These are phyloP conservation scores for Acidomyces sp. DNA, from an alignment of 495 filamentous ascomycete species.

Conservation along the genomic window DNA sequence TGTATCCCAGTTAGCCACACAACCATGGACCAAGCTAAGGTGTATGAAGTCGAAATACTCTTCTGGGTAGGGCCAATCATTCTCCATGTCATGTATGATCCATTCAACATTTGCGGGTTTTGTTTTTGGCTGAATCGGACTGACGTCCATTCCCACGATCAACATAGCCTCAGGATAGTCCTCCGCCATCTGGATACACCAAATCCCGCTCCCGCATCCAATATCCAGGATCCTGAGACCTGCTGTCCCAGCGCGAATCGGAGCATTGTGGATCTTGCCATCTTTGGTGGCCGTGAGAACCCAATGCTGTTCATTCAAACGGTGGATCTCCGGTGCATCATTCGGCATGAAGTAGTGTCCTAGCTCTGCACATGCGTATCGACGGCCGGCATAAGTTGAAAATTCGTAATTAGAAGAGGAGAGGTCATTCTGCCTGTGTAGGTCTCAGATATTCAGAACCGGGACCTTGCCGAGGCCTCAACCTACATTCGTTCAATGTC, in stretches of 20 bases:
- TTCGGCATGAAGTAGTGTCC: slow-evolving; percentile 15
- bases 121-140: slow-evolving; percentile 23
- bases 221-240: slow-evolving; percentile 27
- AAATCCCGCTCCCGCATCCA: slow-evolving; percentile 22
- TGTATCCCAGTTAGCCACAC: slow-evolving; percentile 24
- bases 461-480: no score
- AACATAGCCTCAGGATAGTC: slow-evolving; percentile 7
- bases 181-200: slow-evolving; percentile 11
- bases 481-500: no score
- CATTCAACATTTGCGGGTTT: slow-evolving; percentile 25
- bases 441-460: no score
- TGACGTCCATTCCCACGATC: slow-evolving; percentile 24
- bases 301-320: slow-evolving; percentile 26
- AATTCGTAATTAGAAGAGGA: slow-evolving; percentile 6
- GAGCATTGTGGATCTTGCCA: slow-evolving; percentile 18
- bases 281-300: slow-evolving; percentile 15
- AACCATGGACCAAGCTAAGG: slow-evolving; percentile 24
- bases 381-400: slow-evolving; percentile 14
- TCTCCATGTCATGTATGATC: slow-evolving; percentile 24
- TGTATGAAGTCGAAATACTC: slow-evolving; percentile 27
- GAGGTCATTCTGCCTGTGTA: no score
- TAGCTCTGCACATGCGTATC: slow-evolving; percentile 11
- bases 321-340: slow-evolving; percentile 4
- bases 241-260: slow-evolving; percentile 21
- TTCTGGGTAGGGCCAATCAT: slow-evolving; percentile 22